These are phyloP conservation scores for Capsella rubella DNA, from an alignment of 441 rosid genomes.

Conservation along the genomic window DNA sequence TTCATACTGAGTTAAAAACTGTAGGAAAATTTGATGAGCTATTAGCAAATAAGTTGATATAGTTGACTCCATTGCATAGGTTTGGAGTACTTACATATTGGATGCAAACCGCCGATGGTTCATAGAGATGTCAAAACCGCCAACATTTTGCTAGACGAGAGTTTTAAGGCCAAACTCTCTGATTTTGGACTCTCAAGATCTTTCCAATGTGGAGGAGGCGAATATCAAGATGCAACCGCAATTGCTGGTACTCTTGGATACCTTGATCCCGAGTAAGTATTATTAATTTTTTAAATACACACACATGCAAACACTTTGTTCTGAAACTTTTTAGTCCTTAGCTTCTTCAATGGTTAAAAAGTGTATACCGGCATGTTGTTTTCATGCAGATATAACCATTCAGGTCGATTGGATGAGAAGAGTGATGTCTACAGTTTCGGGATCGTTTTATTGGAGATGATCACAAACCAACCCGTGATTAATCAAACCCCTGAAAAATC, in stretches of 20 bases:
- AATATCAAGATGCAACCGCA: constrained; percentile 23
- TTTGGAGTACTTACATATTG: constrained; percentile 51
- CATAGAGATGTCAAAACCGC: constrained; percentile 54
- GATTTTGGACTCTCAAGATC: constrained; percentile 55
- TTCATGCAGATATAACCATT: constrained; percentile 9
- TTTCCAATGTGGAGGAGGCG: constrained; percentile 38
- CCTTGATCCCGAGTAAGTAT: constrained; percentile 53
- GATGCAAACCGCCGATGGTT: constrained; percentile 52
- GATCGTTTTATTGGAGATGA: constrained; percentile 36
- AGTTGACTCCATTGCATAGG: constrained; percentile 11
- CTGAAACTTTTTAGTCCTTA: too few species aligned
- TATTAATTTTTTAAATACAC: too few species aligned
- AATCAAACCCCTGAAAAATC: neutral
- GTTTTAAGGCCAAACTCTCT: constrained; percentile 48
- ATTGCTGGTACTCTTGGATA: constrained; percentile 51
- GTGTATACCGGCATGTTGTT: neutral
- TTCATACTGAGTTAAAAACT: constrained; percentile 6
- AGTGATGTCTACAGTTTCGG: constrained; percentile 41
- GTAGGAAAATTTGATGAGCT: neutral
- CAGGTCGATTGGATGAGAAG: constrained; percentile 20
- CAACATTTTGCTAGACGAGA: constrained; percentile 49
- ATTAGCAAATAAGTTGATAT: neutral
- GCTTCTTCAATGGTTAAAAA: neutral
- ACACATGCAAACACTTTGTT: too few species aligned
- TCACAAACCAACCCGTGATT: constrained; percentile 39